A percentile compares a stretch with the other conserved stretches of the same genome.
Evolutionary conservation across 2,329 filamentous ascomycete genomes (phyloP).

Genomic region (Paecilomyces formosus): DNA sequence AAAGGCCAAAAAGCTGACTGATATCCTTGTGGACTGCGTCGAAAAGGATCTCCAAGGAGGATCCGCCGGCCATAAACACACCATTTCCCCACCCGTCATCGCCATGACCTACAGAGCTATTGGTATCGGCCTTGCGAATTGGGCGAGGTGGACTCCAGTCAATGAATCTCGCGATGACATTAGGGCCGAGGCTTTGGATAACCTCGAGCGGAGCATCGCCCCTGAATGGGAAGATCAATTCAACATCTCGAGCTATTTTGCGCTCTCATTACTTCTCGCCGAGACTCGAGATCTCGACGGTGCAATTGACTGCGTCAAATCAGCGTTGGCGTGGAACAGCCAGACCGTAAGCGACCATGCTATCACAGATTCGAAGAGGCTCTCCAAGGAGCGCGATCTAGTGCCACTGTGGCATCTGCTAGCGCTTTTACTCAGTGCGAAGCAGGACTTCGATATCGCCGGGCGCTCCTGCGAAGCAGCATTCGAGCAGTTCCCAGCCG

Average conservation of each 20-base stretch:
- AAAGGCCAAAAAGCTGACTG: slow-evolving; percentile 65
- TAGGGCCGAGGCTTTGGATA: slow-evolving; percentile 69
- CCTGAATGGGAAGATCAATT: slow-evolving; percentile 58
- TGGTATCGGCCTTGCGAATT: slow-evolving; percentile 77
- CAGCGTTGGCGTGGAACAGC: slow-evolving; percentile 56
- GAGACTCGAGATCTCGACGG: slow-evolving; percentile 74
- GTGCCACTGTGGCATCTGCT: slow-evolving; percentile 90
- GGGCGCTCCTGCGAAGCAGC: slow-evolving; percentile 79
- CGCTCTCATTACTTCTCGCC: slow-evolving; percentile 75
- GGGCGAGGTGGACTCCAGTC: slow-evolving; percentile 76
- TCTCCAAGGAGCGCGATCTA: slow-evolving; percentile 39
- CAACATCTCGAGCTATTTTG: slow-evolving; percentile 71
- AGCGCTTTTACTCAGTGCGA: slow-evolving; percentile 74
- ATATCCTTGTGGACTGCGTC: slow-evolving; percentile 68
- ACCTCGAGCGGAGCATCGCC: slow-evolving; percentile 65
- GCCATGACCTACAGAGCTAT: slow-evolving; percentile 75
- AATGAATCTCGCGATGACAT: slow-evolving; percentile 62
- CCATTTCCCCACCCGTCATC: slow-evolving; percentile 54
- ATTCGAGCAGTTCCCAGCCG: slow-evolving; percentile 79
- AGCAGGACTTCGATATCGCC: slow-evolving; percentile 76
- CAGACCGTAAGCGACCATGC: slow-evolving; percentile 14
- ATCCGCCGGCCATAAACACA: slow-evolving; percentile 7
- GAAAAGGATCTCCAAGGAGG: slow-evolving; percentile 46
- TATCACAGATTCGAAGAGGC: slow-evolving; percentile 25
- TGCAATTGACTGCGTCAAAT: slow-evolving; percentile 76